These are phyloP conservation scores for Penicillium atrosanguineum DNA, from an alignment of 495 filamentous ascomycete species.

Conservation along the genomic window DNA sequence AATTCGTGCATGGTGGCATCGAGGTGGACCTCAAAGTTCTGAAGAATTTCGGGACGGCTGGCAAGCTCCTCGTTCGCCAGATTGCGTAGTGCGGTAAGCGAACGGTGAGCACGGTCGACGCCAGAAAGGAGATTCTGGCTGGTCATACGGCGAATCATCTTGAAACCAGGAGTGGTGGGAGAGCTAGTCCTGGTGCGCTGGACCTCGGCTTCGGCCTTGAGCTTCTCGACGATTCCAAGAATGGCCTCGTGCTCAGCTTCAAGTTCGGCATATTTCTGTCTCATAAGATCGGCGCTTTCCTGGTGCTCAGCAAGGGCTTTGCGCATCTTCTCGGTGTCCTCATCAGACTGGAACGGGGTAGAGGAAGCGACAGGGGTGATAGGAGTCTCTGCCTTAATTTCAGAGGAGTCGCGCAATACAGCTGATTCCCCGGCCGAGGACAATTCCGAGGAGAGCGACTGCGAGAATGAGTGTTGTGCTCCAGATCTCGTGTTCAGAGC, in stretches of 20 bases:
- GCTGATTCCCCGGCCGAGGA: slow-evolving; percentile 88
- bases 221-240: slow-evolving; percentile 79
- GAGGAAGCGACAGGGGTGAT: slow-evolving; percentile 13
- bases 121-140: slow-evolving; percentile 82
- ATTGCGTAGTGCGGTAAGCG: slow-evolving; percentile 84
- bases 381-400: slow-evolving; percentile 31
- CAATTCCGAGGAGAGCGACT: slow-evolving; percentile 93
- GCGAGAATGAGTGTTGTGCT: slow-evolving; percentile 82
- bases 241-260: slow-evolving; percentile 79
- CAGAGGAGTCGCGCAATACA: slow-evolving; percentile 59
- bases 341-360: slow-evolving; percentile 31
- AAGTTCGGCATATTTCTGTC: slow-evolving; percentile 75
- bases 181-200: slow-evolving; percentile 68
- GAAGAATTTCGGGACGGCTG: slow-evolving; percentile 74
- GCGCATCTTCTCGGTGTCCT: slow-evolving; percentile 71
- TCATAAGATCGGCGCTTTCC: slow-evolving; percentile 64
- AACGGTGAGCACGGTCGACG: slow-evolving; percentile 87
- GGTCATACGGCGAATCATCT: slow-evolving; percentile 85
- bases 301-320: slow-evolving; percentile 73
- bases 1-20: slow-evolving; percentile 93
- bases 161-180: slow-evolving; percentile 58
- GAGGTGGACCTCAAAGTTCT: slow-evolving; percentile 89
- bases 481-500: slow-evolving; percentile 67
- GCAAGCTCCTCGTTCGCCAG: slow-evolving; percentile 86
- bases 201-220: slow-evolving; percentile 82